These are phyloP conservation scores for Orbilia ellipsospora DNA, from an alignment of 2,329 filamentous ascomycete species.

Conservation along the genomic window DNA sequence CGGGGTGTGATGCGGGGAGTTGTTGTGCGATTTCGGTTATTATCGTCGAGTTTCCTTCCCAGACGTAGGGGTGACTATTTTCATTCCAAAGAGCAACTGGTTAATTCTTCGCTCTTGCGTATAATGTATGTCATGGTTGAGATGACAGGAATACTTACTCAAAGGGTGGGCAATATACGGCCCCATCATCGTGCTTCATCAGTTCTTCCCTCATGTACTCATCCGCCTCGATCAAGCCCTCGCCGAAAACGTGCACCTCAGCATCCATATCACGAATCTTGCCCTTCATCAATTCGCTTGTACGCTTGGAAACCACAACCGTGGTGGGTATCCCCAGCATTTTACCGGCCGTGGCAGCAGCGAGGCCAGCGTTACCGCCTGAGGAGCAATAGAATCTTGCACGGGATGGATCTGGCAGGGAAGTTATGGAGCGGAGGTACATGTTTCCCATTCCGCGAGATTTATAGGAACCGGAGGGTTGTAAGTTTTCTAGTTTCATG, in stretches of 20 bases:
- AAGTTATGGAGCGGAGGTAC: constrained; percentile 68
- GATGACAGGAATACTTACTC: constrained; percentile 23
- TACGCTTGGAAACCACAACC: constrained; percentile 76
- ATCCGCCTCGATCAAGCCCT: constrained; percentile 77
- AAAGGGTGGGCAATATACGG: constrained; percentile 76
- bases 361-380: constrained; percentile 86
- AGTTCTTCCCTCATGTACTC: constrained; percentile 70
- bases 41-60: constrained; percentile 73
- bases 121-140: not conserved
- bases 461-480: constrained; percentile 88
- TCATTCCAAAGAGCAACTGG: not conserved
- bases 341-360: constrained; percentile 78
- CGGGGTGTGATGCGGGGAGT: constrained; percentile 56
- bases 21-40: constrained; percentile 67
- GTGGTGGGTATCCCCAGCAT: constrained; percentile 75
- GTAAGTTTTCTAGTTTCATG: constrained; percentile 85
- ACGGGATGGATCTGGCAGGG: constrained; percentile 61
- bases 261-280: constrained; percentile 77
- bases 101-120: not conserved
- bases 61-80: constrained; percentile 67
- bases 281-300: constrained; percentile 75
- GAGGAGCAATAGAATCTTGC: constrained; percentile 82
- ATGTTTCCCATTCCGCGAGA: constrained; percentile 80
- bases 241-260: constrained; percentile 75
- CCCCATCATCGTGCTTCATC: constrained; percentile 66